phyloP scores from a whole-genome alignment of 2,329 filamentous ascomycete genomes.

The Pseudogymnoascus sp. region DNA sequence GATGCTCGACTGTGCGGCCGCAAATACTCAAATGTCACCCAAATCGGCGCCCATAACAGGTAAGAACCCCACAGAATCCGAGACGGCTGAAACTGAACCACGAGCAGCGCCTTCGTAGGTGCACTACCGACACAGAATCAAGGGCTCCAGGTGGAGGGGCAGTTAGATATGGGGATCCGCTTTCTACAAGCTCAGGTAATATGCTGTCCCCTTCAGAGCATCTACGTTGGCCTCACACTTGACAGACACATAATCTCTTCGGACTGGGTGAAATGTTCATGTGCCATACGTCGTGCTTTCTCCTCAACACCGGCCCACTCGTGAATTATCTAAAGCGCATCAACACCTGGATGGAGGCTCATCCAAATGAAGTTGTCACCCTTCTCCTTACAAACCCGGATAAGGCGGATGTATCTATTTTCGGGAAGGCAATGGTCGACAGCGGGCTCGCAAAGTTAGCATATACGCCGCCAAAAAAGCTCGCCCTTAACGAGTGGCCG shows the following conservation, averaged over 20 bases:
- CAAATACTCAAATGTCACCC: conserved; percentile 66
- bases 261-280: conserved; percentile 32
- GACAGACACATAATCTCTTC: background rate
- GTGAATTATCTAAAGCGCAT: conserved; percentile 46
- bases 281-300: conserved; percentile 52
- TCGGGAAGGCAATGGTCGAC: conserved; percentile 32
- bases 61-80: conserved; percentile 43
- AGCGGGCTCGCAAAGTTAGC: conserved; percentile 22
- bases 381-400: conserved; percentile 57
- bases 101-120: conserved; percentile 23
- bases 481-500: conserved; percentile 52
- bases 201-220: conserved; percentile 38
- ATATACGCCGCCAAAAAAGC: conserved; percentile 21
- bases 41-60: conserved; percentile 62
- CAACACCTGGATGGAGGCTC: conserved; percentile 49
- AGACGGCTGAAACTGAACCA: conserved; percentile 35
- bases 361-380: conserved; percentile 54
- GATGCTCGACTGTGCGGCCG: conserved; percentile 63
- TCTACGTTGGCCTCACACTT: conserved; percentile 32
- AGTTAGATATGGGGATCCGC: conserved; percentile 54
- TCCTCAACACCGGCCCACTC: conserved; percentile 51
- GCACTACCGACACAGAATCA: conserved; percentile 40
- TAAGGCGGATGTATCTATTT: conserved; percentile 42
- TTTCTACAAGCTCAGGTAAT: conserved; percentile 54
- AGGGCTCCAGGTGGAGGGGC: conserved; percentile 46